Conservation (phyloP, 2,329 filamentous ascomycete species). For the Metarhizium brunneum region DNA sequence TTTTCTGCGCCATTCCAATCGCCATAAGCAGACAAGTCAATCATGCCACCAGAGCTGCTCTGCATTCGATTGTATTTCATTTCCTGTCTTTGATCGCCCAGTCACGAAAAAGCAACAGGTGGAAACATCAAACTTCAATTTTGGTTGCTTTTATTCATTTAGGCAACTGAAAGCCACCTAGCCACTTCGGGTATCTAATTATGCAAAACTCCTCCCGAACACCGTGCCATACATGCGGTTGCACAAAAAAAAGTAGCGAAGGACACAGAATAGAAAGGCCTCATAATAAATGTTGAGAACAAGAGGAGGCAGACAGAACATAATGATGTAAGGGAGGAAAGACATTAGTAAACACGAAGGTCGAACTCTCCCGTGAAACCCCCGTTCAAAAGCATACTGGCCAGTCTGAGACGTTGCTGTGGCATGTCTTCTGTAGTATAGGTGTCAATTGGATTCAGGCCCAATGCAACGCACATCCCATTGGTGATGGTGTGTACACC, state of each 20-base stretch:
- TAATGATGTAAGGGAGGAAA: background rate
- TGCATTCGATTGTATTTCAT: background rate
- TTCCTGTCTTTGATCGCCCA: background rate
- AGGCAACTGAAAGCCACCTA: background rate
- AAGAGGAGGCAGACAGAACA: background rate
- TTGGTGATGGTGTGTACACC: constrained; percentile 73
- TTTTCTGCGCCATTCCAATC: too few relatives aligned
- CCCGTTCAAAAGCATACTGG: constrained; percentile 56
- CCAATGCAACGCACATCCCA: constrained; percentile 51
- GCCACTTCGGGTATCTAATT: background rate
- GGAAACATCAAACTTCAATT: background rate
- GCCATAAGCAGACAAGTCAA: too few relatives aligned
- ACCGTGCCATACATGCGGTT: background rate
- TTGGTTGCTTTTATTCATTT: background rate
- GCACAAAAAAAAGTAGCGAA: background rate
- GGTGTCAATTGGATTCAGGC: constrained; percentile 37
- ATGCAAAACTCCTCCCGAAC: background rate
- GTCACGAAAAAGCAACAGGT: background rate
- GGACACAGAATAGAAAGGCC: background rate
- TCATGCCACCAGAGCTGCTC: too few relatives aligned
- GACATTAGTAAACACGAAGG: constrained; percentile 26
- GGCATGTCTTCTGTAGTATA: constrained; percentile 47
- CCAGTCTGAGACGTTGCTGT: constrained; percentile 51
- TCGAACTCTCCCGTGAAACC: constrained; percentile 55
- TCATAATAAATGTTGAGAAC: too few relatives aligned